Conservation (phyloP, 208 protist species). For the Crithidia sp. region DNA sequence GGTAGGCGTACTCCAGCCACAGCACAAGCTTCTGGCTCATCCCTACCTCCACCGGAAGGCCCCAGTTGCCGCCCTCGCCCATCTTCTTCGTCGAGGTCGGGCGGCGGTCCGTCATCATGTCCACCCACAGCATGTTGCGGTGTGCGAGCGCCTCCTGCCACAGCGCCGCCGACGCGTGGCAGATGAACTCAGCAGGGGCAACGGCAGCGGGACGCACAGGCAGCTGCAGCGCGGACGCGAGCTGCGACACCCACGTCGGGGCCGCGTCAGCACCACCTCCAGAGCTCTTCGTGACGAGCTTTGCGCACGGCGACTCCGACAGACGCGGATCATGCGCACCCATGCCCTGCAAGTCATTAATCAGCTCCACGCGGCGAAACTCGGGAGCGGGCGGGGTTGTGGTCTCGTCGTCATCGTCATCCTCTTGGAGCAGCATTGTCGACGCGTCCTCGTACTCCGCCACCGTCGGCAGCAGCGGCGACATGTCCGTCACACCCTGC, state of each 20-base stretch:
- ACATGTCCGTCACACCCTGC: neutral
- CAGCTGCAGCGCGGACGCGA: slow-evolving; percentile 7
- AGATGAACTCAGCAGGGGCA: slow-evolving; percentile 11
- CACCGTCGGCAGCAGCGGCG: slow-evolving; percentile 13
- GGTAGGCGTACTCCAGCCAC: slow-evolving; percentile 32
- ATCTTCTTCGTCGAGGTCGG: slow-evolving; percentile 17
- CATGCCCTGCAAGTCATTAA: neutral
- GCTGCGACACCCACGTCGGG: slow-evolving; percentile 8
- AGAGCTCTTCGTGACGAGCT: neutral
- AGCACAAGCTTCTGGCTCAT: slow-evolving; percentile 41
- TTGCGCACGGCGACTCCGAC: neutral
- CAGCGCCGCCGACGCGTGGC: slow-evolving; percentile 23
- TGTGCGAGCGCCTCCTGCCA: slow-evolving; percentile 24
- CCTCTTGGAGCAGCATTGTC: neutral
- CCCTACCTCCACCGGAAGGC: slow-evolving; percentile 23
- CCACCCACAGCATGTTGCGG: slow-evolving; percentile 22
- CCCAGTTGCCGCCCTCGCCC: slow-evolving; percentile 30
- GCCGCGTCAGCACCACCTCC: neutral
- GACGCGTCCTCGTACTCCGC: slow-evolving; percentile 20
- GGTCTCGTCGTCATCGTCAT: too few species aligned
- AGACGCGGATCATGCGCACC: neutral
- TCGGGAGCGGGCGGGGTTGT: too few species aligned
- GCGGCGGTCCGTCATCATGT: slow-evolving; percentile 24
- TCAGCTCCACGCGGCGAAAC: slow-evolving; percentile 1
- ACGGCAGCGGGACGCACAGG: slow-evolving; percentile 6